phyloP scores from a whole-genome alignment of 2,329 filamentous ascomycete genomes.

The Aureobasidium subglaciale region DNA sequence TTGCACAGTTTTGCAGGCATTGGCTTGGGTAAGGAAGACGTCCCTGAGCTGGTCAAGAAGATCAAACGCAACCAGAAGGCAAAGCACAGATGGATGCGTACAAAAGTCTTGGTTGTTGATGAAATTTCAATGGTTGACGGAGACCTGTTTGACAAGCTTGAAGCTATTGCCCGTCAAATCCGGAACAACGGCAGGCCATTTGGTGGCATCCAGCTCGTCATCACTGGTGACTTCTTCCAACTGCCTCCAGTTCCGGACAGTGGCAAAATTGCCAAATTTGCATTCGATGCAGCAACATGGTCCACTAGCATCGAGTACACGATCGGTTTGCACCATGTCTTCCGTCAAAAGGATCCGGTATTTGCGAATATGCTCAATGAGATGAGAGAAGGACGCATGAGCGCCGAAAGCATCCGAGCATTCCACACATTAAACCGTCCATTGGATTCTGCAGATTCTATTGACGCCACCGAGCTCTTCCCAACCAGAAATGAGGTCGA shows the following conservation, averaged over 20 bases:
- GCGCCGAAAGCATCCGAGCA: conserved; percentile 63
- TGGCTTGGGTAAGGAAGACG: conserved; percentile 85
- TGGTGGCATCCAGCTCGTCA: conserved; percentile 89
- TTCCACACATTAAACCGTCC: conserved; percentile 70
- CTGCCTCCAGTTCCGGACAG: conserved; percentile 84
- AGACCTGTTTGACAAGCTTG: conserved; percentile 92
- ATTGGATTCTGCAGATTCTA: conserved; percentile 58
- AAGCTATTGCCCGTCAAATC: conserved; percentile 74
- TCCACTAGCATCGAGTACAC: conserved; percentile 89
- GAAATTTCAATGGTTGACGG: conserved; percentile 99
- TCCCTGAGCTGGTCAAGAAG: conserved; percentile 75
- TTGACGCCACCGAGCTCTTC: conserved; percentile 86
- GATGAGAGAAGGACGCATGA: conserved; percentile 84
- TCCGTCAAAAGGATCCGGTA: conserved; percentile 83
- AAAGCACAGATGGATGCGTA: conserved; percentile 79
- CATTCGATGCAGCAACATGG: conserved; percentile 91
- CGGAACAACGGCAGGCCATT: conserved; percentile 89
- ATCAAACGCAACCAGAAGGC: conserved; percentile 83
- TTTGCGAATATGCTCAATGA: conserved; percentile 97
- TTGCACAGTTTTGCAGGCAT: conserved; percentile 95
- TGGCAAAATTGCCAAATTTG: conserved; percentile 70
- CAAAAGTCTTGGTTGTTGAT: conserved; percentile 82
- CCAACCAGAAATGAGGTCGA: conserved; percentile 89
- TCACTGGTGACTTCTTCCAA: conserved; percentile 98
- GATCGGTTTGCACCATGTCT: conserved; percentile 89